Percentiles rank a stretch among this genome's conserved stretches.
phyloP scores from a whole-genome alignment of 805 yeast species.

The Candida caryicola region DNA sequence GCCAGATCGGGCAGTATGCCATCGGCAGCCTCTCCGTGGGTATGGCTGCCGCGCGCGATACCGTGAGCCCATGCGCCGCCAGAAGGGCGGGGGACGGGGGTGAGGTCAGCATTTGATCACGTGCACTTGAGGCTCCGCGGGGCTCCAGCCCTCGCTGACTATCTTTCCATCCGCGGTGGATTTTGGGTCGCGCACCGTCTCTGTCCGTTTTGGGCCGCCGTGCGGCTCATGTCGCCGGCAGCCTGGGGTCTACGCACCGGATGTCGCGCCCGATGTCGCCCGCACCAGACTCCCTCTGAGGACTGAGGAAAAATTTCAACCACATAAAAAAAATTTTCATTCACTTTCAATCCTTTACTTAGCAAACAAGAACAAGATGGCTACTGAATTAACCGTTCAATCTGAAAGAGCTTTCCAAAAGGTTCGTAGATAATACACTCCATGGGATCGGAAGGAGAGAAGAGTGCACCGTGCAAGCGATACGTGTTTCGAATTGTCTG shows the following conservation, averaged over 20 bases:
- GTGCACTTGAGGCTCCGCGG: not conserved
- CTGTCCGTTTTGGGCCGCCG: too few relatives aligned
- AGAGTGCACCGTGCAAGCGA: too few relatives aligned
- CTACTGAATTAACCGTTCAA: constrained; percentile 99
- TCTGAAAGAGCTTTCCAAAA: constrained; percentile 99
- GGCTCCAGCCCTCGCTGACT: constrained; percentile 6
- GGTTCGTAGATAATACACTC: constrained; percentile 72
- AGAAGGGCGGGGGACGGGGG: too few relatives aligned
- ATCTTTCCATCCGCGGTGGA: not conserved
- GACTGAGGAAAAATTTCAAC: not conserved
- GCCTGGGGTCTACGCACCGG: too few relatives aligned
- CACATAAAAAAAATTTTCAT: constrained; percentile 12
- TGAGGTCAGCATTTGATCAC: not conserved
- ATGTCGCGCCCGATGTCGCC: constrained; percentile 1
- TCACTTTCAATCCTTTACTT: constrained; percentile 8
- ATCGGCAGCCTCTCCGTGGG: too few relatives aligned
- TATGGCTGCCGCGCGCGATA: too few relatives aligned
- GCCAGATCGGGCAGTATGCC: constrained; percentile 5
- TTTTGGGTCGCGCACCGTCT: too few relatives aligned
- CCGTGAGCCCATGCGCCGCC: too few relatives aligned
- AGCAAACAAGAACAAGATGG: constrained; percentile 58
- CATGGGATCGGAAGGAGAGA: too few relatives aligned
- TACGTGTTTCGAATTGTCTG: too few relatives aligned
- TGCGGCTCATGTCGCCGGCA: too few relatives aligned
- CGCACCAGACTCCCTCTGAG: constrained; percentile 2